A percentile compares a stretch with the other conserved stretches of the same genome.
Evolutionary conservation across 73 alveolate genomes (phyloP).

Genomic region (Stentor roeselii): DNA sequence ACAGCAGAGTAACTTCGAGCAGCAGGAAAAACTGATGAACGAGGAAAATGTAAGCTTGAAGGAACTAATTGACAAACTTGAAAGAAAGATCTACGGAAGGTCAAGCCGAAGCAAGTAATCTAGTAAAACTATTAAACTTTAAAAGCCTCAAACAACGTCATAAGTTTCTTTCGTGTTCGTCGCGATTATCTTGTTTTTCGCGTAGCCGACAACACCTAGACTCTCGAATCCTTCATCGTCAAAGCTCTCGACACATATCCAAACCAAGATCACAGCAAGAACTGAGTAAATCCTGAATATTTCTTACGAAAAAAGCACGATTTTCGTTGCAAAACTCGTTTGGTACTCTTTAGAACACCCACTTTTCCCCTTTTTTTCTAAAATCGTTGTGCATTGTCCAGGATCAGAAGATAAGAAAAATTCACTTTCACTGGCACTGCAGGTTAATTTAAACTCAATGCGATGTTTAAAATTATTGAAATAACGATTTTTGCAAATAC

Average conservation of each 20-base stretch:
- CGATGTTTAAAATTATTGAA: background rate
- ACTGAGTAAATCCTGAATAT: background rate
- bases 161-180: background rate
- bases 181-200: background rate
- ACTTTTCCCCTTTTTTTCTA: background rate
- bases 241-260: background rate
- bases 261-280: background rate
- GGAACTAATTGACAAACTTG: constrained; percentile 7
- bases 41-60: background rate
- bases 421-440: constrained; percentile 1
- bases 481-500: constrained; percentile 6
- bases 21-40: background rate
- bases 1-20: background rate
- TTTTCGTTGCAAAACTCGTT: background rate
- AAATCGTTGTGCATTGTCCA: background rate
- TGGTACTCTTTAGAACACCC: background rate
- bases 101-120: background rate
- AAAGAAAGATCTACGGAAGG: constrained; percentile 16
- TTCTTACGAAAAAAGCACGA: background rate
- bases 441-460: background rate
- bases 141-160: background rate
- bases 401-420: background rate
- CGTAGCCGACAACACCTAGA: background rate
- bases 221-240: background rate
- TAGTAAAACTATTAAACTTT: background rate